Evolutionary conservation across 2,329 filamentous ascomycete species (phyloP).

Genomic region (Apiospora arundinis): DNA sequence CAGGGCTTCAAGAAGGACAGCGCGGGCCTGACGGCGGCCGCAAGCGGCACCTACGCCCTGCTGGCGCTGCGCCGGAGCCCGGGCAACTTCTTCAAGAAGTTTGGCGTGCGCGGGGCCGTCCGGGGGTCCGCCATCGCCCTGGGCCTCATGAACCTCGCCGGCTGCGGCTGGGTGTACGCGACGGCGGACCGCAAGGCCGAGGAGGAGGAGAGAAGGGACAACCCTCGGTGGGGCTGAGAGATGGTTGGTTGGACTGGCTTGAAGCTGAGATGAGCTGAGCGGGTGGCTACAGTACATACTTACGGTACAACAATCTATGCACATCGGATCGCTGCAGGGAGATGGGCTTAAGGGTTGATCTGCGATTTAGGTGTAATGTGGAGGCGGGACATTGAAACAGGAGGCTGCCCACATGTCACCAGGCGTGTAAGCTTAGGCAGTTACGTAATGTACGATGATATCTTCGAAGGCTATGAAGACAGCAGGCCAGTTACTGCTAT

Average conservation of each 20-base stretch:
- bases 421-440: not conserved
- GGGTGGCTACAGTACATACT: slow-evolving; percentile 31
- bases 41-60: slow-evolving; percentile 63
- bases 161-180: slow-evolving; percentile 59
- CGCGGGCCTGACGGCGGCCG: slow-evolving; percentile 61
- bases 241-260: no score
- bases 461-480: not conserved
- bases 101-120: slow-evolving; percentile 57
- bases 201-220: slow-evolving; percentile 52
- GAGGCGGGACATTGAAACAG: not conserved
- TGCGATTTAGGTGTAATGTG: not conserved
- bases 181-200: slow-evolving; percentile 58
- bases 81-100: slow-evolving; percentile 44
- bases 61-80: slow-evolving; percentile 56
- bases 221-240: slow-evolving; percentile 57
- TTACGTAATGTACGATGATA: no score
- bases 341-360: not conserved
- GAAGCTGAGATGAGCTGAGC: not conserved
- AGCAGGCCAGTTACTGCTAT: not conserved
- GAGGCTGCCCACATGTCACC: not conserved
- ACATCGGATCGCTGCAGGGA: not conserved
- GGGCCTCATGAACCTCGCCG: slow-evolving; percentile 54
- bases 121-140: slow-evolving; percentile 57
- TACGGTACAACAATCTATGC: not conserved
- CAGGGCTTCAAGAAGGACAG: slow-evolving; percentile 63